phyloP scores from a whole-genome alignment of 805 yeast genomes.

The Candida ulmi region DNA sequence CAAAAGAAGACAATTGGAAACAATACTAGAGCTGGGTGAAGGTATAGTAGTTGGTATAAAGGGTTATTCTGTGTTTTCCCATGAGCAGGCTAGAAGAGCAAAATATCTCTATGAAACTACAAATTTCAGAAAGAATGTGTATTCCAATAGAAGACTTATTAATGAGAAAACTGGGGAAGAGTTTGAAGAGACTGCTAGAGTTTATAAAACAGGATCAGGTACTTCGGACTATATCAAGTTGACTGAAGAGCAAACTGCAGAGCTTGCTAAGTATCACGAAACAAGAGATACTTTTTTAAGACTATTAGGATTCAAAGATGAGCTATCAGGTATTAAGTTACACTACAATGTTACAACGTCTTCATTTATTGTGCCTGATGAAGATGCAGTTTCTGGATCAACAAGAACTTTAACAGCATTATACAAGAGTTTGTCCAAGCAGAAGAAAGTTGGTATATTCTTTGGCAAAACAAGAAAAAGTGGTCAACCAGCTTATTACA shows the following conservation, averaged over 20 bases:
- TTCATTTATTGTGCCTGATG: conserved; percentile 63
- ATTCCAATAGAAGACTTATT: conserved; percentile 35
- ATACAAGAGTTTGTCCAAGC: conserved; percentile 50
- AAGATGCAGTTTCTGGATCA: conserved; percentile 55
- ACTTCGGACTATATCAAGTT: conserved; percentile 34
- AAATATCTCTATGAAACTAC: conserved; percentile 49
- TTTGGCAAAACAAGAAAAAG: conserved; percentile 61
- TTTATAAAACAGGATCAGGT: conserved; percentile 36
- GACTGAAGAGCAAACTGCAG: conserved; percentile 30
- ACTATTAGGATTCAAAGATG: conserved; percentile 60
- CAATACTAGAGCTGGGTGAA: conserved; percentile 53
- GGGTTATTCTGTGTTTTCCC: conserved; percentile 62
- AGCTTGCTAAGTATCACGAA: conserved; percentile 28
- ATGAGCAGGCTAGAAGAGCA: conserved; percentile 45
- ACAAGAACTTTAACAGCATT: conserved; percentile 60
- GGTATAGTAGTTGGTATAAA: conserved; percentile 56
- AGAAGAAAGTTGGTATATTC: conserved; percentile 55
- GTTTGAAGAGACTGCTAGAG: conserved; percentile 30
- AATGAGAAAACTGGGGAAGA: conserved; percentile 40
- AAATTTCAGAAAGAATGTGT: conserved; percentile 47
- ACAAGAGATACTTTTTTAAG: conserved; percentile 45
- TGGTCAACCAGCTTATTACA: conserved; percentile 51
- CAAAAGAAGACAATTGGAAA: conserved; percentile 55
- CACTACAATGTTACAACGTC: conserved; percentile 51
- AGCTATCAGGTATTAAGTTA: conserved; percentile 36